A percentile compares a stretch with the other conserved stretches of the same genome.
Conservation (phyloP, 106 monocot genomes). For the Platanthera zijinensis region DNA sequence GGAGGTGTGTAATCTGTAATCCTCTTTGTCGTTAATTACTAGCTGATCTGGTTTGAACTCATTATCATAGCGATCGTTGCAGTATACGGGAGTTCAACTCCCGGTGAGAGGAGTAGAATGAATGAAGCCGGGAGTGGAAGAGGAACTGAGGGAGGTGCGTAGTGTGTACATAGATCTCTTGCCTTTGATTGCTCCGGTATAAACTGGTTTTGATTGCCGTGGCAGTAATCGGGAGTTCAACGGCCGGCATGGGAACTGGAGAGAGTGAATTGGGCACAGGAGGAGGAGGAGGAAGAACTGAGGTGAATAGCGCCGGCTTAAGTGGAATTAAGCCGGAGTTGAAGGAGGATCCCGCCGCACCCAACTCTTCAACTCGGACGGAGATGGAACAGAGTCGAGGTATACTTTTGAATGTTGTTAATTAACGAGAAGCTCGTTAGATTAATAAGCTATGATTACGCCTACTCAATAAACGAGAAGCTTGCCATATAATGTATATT, state of each 20-base stretch:
- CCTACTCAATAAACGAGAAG: too few species aligned
- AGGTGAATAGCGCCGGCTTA: neutral
- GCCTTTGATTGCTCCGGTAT: too few species aligned
- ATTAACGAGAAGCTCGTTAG: too few species aligned
- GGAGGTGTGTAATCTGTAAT: too few species aligned
- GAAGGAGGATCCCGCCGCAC: conserved; percentile 25
- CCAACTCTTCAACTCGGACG: conserved; percentile 3
- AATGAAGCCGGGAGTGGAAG: neutral
- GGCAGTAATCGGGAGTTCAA: neutral
- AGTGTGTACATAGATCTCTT: too few species aligned
- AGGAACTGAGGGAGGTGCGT: too few species aligned
- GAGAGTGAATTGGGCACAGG: neutral
- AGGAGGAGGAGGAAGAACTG: neutral
- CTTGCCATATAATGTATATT: too few species aligned
- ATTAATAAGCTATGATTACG: too few species aligned
- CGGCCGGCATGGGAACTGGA: neutral
- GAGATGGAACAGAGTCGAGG: neutral
- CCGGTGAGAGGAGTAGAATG: neutral
- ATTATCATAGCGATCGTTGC: neutral
- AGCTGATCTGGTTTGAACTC: too few species aligned
- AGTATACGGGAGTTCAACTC: neutral
- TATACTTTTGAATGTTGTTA: too few species aligned
- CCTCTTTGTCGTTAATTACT: too few species aligned
- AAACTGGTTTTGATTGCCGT: too few species aligned
- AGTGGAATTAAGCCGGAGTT: neutral